phyloP scores from a whole-genome alignment of 1,139 yeast species.

The Protomyces lactucae-debilis region DNA sequence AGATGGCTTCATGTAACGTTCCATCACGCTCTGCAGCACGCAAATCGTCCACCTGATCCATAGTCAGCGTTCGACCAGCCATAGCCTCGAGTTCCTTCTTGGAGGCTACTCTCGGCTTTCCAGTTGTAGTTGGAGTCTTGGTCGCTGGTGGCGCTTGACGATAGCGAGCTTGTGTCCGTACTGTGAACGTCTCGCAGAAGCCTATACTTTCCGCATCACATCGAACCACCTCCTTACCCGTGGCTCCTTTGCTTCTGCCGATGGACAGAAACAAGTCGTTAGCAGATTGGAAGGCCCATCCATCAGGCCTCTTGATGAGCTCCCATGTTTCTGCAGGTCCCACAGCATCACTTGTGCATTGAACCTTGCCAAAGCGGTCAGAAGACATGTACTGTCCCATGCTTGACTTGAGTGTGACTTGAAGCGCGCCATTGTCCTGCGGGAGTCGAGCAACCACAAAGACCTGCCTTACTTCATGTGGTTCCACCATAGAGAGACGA shows the following conservation, averaged over 20 bases:
- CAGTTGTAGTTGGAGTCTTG: background rate
- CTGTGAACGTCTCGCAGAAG: slow-evolving; percentile 16
- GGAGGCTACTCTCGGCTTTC: background rate
- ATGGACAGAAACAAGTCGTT: slow-evolving; percentile 20
- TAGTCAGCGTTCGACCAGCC: slow-evolving; percentile 28
- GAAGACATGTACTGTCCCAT: slow-evolving; percentile 26
- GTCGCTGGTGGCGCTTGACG: background rate
- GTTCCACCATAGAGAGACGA: slow-evolving; percentile 12
- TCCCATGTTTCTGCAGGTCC: slow-evolving; percentile 28
- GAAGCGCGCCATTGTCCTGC: slow-evolving; percentile 11
- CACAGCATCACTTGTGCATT: slow-evolving; percentile 27
- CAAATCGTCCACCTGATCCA: slow-evolving; percentile 24
- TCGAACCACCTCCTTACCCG: slow-evolving; percentile 12
- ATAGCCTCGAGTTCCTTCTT: slow-evolving; percentile 24
- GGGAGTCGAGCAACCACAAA: slow-evolving; percentile 14
- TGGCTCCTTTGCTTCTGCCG: background rate
- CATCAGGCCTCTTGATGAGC: slow-evolving; percentile 12
- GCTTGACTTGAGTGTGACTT: slow-evolving; percentile 8
- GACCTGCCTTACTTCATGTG: slow-evolving; percentile 30
- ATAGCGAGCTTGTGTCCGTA: slow-evolving; percentile 20
- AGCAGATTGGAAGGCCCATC: slow-evolving; percentile 19
- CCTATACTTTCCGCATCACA: slow-evolving; percentile 22
- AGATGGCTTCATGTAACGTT: slow-evolving; percentile 28
- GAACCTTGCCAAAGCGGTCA: slow-evolving; percentile 27
- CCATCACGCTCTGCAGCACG: slow-evolving; percentile 26